Base-by-base conservation (phyloP, 1,139 yeast genomes). In the Suhomyces bokatorum region DNA sequence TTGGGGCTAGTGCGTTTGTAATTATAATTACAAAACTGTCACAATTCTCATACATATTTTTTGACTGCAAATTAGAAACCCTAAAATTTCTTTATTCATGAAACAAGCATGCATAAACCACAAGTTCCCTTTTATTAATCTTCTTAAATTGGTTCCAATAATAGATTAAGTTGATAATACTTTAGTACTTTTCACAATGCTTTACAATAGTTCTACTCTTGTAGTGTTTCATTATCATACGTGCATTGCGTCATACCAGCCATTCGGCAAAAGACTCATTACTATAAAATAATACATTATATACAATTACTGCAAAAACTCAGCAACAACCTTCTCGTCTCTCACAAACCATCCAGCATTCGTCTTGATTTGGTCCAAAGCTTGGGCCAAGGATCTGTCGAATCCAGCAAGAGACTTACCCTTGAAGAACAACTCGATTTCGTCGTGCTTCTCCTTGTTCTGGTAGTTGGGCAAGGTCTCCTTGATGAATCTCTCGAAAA, bases 401-500 rank as follows among this genome's bases (percentile, higher is more conserved):
- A 79, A 83, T 0, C 85, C 85, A 46, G 75, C 75, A 32, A 75
- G 75, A 54, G 85, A 81, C 58, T 80, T 81, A 37, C 64, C 71
- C 7, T 62, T 59, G 57, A 85, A 87, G 58, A 85, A 83, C 1
- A 49, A 51, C 34, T 66, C 65, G 43, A 84, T 71, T 39, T 79
- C 81, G 13, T 65, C 61, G 43, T 66, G 63, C 48, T 73, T 70
- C 35, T 69, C 71, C 42, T 56, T 57, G 22, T 78, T 70, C 46
- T 76, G 73, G 57, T 74, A 80, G 52, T 73, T 67, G 38, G 70
- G 64, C 53, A 82, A 64, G 3, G 86, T 73, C 39, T 74, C 63
- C 51, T 79, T 77, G 39, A 86, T 64, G 44, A 85, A 79, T 54
- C 91, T 72, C 54, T 85, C 90, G 50, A 85, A 70, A 13, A 83